Evolutionary conservation across 129 eudicot genomes (phyloP).

Genomic region (Helichrysum umbraculigerum): DNA sequence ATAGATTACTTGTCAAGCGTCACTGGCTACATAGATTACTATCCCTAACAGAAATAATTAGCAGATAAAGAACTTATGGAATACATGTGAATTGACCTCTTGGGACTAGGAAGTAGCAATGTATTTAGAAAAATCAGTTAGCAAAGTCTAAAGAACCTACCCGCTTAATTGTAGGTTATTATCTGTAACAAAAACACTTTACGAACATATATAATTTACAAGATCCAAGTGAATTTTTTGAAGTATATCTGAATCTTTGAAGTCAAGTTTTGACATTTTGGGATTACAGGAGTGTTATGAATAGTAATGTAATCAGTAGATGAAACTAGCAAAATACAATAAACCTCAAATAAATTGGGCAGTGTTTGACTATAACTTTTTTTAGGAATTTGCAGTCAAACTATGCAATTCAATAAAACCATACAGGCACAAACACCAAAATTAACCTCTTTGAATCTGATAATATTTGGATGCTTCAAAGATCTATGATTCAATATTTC

Average conservation of each 20-base stretch:
- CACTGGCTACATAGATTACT: neutral
- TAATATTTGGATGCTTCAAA: slow-evolving; percentile 78
- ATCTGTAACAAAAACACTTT: no score
- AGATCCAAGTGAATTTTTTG: no score
- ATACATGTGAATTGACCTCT: slow-evolving; percentile 15
- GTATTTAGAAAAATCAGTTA: slow-evolving; percentile 12
- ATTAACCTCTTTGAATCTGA: slow-evolving; percentile 80
- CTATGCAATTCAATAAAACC: neutral
- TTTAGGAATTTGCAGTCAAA: neutral
- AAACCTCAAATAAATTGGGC: neutral
- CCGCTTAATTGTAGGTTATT: neutral
- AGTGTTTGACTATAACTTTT: neutral
- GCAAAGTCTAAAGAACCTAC: neutral
- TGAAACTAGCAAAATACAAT: slow-evolving; percentile 4
- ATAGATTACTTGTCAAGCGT: neutral
- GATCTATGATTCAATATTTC: slow-evolving; percentile 84
- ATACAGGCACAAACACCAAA: slow-evolving; percentile 10
- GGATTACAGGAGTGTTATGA: neutral
- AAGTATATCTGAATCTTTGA: neutral
- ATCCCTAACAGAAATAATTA: slow-evolving; percentile 9
- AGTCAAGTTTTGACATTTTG: slow-evolving; percentile 20
- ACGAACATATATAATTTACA: no score
- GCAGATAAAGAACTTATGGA: neutral
- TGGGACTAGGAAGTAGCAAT: neutral
- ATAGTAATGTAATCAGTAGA: slow-evolving; percentile 1